Evolutionary conservation across 345 rosid genomes (phyloP), one percentile per base, ranked within the genome.

Genomic region (Aquilaria sinensis): DNA sequence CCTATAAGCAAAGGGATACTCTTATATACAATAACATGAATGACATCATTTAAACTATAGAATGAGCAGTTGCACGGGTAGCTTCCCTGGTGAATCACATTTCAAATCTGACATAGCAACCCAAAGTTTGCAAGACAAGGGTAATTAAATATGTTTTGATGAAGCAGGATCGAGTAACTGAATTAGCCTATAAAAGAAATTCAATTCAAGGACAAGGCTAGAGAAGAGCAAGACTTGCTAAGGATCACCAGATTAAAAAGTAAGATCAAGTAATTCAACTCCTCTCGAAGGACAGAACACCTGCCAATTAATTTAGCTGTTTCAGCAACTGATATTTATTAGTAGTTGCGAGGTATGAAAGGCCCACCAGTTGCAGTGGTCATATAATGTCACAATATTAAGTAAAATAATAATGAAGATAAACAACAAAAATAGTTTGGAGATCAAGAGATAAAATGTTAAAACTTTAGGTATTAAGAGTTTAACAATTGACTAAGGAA

Each of bases 111-210:
- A 60, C 72, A 66, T 55, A 70, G 70, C 61, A 61, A 73, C 63
- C 74, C 72, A 58, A 62, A 60, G 72, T 68, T 54, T 72, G 65
- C 67, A 65, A 14, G 31, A 69, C 60, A 54, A 70, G 53, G 51
- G 57, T 31, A 58, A 65, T 5, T 63, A 62, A 61, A 47, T n/a
- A n/a, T n/a, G n/a, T 55, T 58, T 48, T 43, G 64, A 52, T 62
- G 73, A 50, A 59, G 60, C 43, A 57, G 52, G 57, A 52, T 61
- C 67, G 54, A 47, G 54, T 74, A 16, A 65, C 75, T 53, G 75
- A 70, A 69, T 60, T 49, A 70, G 62, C 72, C 78, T 67, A 70
- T 11, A 55, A 54, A n/a, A 54, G 68, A 76, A 57, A 47, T 69
- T 57, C 64, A 67, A 60, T 64, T 55, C 9, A 53, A 46, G 57